Base-by-base conservation (phyloP, 495 filamentous ascomycete genomes). In the Penicillium malachiteum region DNA sequence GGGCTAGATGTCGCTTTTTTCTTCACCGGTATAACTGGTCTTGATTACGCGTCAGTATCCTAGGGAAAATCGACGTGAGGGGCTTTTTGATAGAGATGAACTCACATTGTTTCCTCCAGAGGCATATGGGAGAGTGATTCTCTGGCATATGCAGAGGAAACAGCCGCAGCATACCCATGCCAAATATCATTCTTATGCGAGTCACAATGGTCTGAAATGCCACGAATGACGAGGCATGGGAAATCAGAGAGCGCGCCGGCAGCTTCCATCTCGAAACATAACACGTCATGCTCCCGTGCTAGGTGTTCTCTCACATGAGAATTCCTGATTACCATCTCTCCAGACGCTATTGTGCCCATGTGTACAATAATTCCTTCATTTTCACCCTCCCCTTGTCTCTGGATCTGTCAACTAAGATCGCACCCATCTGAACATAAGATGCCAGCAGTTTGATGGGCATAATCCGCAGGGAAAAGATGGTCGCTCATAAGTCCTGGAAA, bases 331-430 rank as follows among this genome's bases (percentile, higher is more conserved):
- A 74, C 58, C 14, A 52, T 43, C 13, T 73, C 62, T 1, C 60
- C 73, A 7, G 72, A 75, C 6, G 72, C 74, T 54, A 76, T 70
- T 11, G 52, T 55, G 8, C 74, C 73, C 17, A 64, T 56, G 47
- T 76, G 71, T 30, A 77, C 59, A 13, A 52, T 37, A 31, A 67
- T 57, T 49, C 4, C 57, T 48, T 6, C n/a, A n/a, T 54, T 42
- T 10, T 60, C 55, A 10, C 60, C 35, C 7, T 63, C 44, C 16
- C 45, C 42, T 31, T 35, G 35, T 60, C 50, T 55, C 37, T 48
- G 13, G 42, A 56, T 58, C 3, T 57, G 50, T 46, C 55, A 43
- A 2, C 17, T 37, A 10, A 45, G 30, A 14, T 59, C 56, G 51
- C 49, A 60, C 39, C 60, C 48, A 54, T 60, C 17, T 32, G 50